phyloP scores from a whole-genome alignment of 805 yeast genomes.

The Phaffomyces thermotolerans region DNA sequence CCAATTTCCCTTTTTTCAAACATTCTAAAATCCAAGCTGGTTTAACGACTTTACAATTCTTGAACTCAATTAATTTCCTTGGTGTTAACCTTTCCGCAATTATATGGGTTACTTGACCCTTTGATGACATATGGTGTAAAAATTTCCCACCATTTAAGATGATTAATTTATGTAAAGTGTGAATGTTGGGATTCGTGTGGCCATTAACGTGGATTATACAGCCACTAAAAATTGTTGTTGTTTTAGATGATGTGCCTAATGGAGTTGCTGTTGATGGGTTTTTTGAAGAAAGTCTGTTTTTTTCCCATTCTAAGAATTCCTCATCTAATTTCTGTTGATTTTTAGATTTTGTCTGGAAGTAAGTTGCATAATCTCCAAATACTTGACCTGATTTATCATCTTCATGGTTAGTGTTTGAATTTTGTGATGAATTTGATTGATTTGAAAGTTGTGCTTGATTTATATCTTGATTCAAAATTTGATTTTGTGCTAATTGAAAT shows the following conservation, averaged over 20 bases:
- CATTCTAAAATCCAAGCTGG: slow-evolving; percentile 80
- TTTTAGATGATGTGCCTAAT: background rate
- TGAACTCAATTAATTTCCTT: slow-evolving; percentile 57
- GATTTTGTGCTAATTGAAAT: slow-evolving; percentile 6
- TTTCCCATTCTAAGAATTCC: slow-evolving; percentile 43
- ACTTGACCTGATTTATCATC: background rate
- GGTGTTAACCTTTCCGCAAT: slow-evolving; percentile 77
- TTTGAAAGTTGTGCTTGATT: background rate
- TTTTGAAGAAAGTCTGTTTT: slow-evolving; percentile 23
- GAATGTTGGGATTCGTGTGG: slow-evolving; percentile 73
- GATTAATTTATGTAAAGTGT: slow-evolving; percentile 62
- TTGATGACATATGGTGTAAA: slow-evolving; percentile 58
- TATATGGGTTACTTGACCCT: slow-evolving; percentile 76
- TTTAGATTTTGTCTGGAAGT: slow-evolving; percentile 50
- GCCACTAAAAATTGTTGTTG: slow-evolving; percentile 42
- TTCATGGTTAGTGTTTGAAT: background rate
- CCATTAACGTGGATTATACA: slow-evolving; percentile 84
- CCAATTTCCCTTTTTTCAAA: slow-evolving; percentile 36
- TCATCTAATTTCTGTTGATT: slow-evolving; percentile 58
- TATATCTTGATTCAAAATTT: background rate
- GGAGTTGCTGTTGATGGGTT: background rate
- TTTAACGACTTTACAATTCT: slow-evolving; percentile 63
- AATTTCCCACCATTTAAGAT: slow-evolving; percentile 77
- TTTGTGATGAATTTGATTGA: no score
- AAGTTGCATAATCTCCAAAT: slow-evolving; percentile 64